Conservation (phyloP, 768 basidiomycete species). For the Boletus speciosus region DNA sequence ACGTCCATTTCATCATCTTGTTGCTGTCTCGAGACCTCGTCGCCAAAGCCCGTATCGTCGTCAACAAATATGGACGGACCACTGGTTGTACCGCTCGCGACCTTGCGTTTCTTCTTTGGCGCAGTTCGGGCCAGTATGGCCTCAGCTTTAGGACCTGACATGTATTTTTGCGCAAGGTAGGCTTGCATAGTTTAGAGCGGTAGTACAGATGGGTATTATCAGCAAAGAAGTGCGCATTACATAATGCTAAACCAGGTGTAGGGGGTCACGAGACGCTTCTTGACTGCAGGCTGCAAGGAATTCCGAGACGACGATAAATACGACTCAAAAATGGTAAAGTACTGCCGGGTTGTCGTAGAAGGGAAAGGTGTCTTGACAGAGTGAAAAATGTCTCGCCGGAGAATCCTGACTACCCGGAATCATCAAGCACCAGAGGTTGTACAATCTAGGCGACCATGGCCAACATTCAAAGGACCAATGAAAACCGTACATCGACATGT, state of each 20-base stretch:
- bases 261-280: not conserved
- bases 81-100: conserved; percentile 21
- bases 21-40: conserved; percentile 42
- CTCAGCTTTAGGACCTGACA: conserved; percentile 95
- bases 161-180: conserved; percentile 89
- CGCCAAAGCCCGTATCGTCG: conserved; percentile 71
- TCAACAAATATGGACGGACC: conserved; percentile 47
- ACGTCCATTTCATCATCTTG: conserved; percentile 53
- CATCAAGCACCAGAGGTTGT: too few species aligned
- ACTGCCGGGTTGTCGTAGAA: not conserved
- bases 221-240: not conserved
- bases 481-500: not conserved
- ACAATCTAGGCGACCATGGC: not conserved
- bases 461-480: not conserved
- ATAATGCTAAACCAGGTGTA: not conserved
- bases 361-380: not conserved
- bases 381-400: not conserved
- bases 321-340: not conserved
- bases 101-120: conserved; percentile 64
- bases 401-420: not conserved
- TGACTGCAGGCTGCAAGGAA: not conserved
- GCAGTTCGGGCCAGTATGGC: conserved; percentile 75
- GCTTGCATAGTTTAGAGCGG: conserved; percentile 51
- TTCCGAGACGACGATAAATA: not conserved
- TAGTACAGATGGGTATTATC: not conserved